A percentile compares a stretch with the other conserved stretches of the same genome.
Conservation (phyloP, 2,329 filamentous ascomycete genomes). For the Orbilia brochopaga region DNA sequence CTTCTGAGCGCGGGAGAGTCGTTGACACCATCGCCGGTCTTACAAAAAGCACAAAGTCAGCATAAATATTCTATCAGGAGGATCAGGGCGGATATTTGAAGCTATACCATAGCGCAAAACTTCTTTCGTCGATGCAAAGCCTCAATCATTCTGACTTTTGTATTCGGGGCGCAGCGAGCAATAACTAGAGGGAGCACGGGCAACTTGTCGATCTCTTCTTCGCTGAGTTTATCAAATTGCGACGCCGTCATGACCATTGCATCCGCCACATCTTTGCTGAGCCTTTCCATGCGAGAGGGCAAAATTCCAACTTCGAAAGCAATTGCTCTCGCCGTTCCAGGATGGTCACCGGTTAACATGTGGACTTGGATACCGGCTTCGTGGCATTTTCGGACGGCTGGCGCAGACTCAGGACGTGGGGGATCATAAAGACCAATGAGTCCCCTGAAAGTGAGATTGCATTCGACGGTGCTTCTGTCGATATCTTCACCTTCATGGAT, state of each 20-base stretch:
- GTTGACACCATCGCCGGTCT: conserved; percentile 83
- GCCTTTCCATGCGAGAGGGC: conserved; percentile 66
- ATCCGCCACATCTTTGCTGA: conserved; percentile 68
- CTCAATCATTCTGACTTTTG: conserved; percentile 89
- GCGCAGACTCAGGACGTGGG: conserved; percentile 78
- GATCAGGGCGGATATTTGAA: too few species aligned
- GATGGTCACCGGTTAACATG: conserved; percentile 84
- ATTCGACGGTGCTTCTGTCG: conserved; percentile 69
- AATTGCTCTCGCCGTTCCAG: conserved; percentile 78
- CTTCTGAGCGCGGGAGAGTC: conserved; percentile 80
- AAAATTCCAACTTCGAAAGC: conserved; percentile 81
- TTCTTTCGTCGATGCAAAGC: conserved; percentile 76
- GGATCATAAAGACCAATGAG: conserved; percentile 86
- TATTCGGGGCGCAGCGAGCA: conserved; percentile 81
- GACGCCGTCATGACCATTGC: conserved; percentile 76
- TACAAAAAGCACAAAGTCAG: too few species aligned
- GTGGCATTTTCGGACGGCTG: conserved; percentile 72
- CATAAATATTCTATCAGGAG: too few species aligned
- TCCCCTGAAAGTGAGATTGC: conserved; percentile 73
- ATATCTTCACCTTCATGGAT: conserved; percentile 59
- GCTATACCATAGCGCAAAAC: conserved; percentile 82
- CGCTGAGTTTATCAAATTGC: conserved; percentile 77
- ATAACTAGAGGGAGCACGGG: conserved; percentile 79
- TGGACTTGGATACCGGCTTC: conserved; percentile 77
- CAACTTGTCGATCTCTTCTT: conserved; percentile 75